Percentiles rank a stretch among this genome's conserved stretches.
Evolutionary conservation across 495 filamentous ascomycete species (phyloP).

Genomic region (Neurospora sublineolata): DNA sequence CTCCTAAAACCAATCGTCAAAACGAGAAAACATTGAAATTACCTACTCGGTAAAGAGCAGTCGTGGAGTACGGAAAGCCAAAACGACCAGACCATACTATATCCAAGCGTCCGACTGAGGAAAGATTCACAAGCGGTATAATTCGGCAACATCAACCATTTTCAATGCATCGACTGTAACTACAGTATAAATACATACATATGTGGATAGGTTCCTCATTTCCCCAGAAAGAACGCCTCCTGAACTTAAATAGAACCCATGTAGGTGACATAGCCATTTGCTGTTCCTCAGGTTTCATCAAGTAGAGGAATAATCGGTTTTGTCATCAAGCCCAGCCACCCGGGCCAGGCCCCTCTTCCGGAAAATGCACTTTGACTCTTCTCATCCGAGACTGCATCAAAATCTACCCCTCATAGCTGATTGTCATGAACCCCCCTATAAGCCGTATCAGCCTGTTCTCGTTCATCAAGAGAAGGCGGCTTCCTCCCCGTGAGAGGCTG

Average conservation of each 20-base stretch:
- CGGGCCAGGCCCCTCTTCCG: neutral
- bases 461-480: neutral
- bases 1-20: neutral
- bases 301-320: neutral
- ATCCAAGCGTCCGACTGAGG: neutral
- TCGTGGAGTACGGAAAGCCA: neutral
- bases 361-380: neutral
- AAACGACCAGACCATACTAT: neutral
- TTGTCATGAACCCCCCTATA: neutral
- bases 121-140: neutral
- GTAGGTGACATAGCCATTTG: neutral
- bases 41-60: neutral
- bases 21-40: neutral
- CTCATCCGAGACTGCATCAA: neutral
- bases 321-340: neutral
- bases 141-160: neutral
- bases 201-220: neutral
- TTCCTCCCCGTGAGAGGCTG: neutral
- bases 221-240: neutral
- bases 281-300: neutral
- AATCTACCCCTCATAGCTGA: neutral
- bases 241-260: neutral
- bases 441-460: neutral
- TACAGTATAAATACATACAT: too few relatives aligned
- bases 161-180: neutral